Evolutionary conservation across 1,284 basidiomycete genomes (phyloP), one percentile per base, ranked within the genome.

Genomic region (Meripilus lineatus): DNA sequence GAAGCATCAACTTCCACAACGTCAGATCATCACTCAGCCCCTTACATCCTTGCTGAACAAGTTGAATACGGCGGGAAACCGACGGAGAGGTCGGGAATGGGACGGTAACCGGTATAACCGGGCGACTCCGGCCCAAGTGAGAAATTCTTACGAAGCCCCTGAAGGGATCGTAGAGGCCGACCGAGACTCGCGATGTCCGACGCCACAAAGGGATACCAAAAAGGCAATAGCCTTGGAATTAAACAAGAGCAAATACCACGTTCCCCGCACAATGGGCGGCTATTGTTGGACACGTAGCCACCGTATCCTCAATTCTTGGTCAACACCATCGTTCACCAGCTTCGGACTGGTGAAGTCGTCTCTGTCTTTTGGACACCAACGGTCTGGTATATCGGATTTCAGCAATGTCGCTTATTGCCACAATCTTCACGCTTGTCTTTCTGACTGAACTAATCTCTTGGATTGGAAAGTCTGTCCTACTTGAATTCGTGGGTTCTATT

Each of bases 401-500:
- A n/a, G n/a, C n/a, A 36, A 89, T 89, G 86, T 75, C 84, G 49
- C 77, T 95, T 45, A 80, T 92, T 34, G 56, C 91, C 38, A 77
- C 86, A 30, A 86, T 95, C 50, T 90, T 96, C 59, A 62, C 75
- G 20, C 74, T 93, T 48, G 88, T 91, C 23, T 80, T 94, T 54
- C 53, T 89, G 47, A 84, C 88, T 5, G 85, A 93, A 61, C 69
- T 90, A 51, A 75, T 95, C 49, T 78, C 83, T 44, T 94, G 91
- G 91, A 77, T 94, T 46, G 93, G 93, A 41, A 79, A 90, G 61
- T 79, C 84, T 15, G 84, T 89, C 18, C 72, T 96, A 14, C 74
- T 87, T 48, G 84, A 89, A 45, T 62, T 83, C 47, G 92, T 93
- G 54, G 54, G 87, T 75, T 30, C 28, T 40, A 8, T 21, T 14